phyloP scores from a whole-genome alignment of 257 asterid species.

The Paraleonurus japonicus region DNA sequence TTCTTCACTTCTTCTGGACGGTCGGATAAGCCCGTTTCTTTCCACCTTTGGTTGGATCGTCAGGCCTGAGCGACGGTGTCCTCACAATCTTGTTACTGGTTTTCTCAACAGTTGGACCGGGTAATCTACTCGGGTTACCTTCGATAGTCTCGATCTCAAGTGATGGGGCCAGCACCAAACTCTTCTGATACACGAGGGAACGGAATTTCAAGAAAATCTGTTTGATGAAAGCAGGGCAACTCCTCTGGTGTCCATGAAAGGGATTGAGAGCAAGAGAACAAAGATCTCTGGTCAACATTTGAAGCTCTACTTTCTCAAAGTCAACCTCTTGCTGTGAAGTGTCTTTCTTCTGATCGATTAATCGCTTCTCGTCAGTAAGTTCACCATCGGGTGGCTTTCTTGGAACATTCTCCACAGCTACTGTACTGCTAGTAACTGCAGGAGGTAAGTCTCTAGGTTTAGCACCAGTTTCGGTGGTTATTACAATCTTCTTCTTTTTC shows the following conservation, averaged over 20 bases:
- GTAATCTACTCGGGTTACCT: constrained; percentile 23
- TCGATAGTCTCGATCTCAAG: constrained; percentile 46
- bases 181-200: constrained; percentile 71
- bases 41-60: constrained; percentile 65
- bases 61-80: constrained; percentile 39
- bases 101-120: constrained; percentile 30
- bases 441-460: constrained; percentile 31
- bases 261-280: constrained; percentile 72
- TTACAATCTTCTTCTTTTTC: constrained; percentile 52
- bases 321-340: constrained; percentile 31
- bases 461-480: constrained; percentile 22
- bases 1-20: constrained; percentile 58
- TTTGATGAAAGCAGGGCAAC: constrained; percentile 39
- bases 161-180: constrained; percentile 41
- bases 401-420: constrained; percentile 25
- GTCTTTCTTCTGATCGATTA: constrained; percentile 25
- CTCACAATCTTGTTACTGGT: constrained; percentile 40
- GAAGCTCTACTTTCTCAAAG: constrained; percentile 36
- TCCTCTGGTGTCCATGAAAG: constrained; percentile 41
- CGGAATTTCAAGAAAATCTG: constrained; percentile 60
- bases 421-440: constrained; percentile 21
- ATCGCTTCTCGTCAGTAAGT: constrained; percentile 18
- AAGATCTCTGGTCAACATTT: constrained; percentile 44
- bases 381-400: constrained; percentile 26
- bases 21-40: constrained; percentile 64